These are phyloP conservation scores for Psidium guajava DNA, from an alignment of 345 rosid genomes.

Conservation along the genomic window DNA sequence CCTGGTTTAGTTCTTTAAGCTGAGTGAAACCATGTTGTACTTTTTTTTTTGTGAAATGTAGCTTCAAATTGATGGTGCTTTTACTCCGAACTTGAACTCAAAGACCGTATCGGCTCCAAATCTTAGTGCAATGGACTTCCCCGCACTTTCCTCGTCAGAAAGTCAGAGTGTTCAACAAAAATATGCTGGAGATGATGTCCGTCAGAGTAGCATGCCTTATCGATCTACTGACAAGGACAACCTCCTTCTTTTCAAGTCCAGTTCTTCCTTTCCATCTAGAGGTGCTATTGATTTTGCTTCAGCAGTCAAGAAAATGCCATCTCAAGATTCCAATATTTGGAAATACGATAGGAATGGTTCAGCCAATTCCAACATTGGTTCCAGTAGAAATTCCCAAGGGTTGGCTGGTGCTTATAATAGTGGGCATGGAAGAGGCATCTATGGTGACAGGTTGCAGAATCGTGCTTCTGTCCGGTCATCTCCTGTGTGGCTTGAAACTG, in stretches of 20 bases:
- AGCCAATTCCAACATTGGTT: slow-evolving; percentile 60
- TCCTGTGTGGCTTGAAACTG: slow-evolving; percentile 97
- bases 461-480: slow-evolving; percentile 58
- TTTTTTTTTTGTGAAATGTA: slow-evolving; percentile 24
- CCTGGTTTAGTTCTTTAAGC: not conserved
- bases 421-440: slow-evolving; percentile 46
- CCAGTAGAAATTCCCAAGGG: slow-evolving; percentile 66
- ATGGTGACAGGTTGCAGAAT: slow-evolving; percentile 55
- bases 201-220: slow-evolving; percentile 46
- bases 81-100: slow-evolving; percentile 57
- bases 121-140: slow-evolving; percentile 77
- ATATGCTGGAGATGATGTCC: slow-evolving; percentile 64
- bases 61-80: slow-evolving; percentile 89
- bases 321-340: slow-evolving; percentile 80
- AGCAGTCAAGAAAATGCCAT: slow-evolving; percentile 81
- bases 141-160: slow-evolving; percentile 54
- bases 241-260: slow-evolving; percentile 60
- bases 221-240: slow-evolving; percentile 62
- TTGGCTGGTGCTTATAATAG: slow-evolving; percentile 18
- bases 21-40: slow-evolving; percentile 1
- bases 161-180: slow-evolving; percentile 46
- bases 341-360: slow-evolving; percentile 76
- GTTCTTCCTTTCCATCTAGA: slow-evolving; percentile 40
- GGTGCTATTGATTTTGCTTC: slow-evolving; percentile 78
- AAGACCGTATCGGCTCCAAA: slow-evolving; percentile 64